Evolutionary conservation across 1,284 basidiomycete genomes (phyloP), one percentile per base, ranked within the genome.

Genomic region (Austroboletus niveus): DNA sequence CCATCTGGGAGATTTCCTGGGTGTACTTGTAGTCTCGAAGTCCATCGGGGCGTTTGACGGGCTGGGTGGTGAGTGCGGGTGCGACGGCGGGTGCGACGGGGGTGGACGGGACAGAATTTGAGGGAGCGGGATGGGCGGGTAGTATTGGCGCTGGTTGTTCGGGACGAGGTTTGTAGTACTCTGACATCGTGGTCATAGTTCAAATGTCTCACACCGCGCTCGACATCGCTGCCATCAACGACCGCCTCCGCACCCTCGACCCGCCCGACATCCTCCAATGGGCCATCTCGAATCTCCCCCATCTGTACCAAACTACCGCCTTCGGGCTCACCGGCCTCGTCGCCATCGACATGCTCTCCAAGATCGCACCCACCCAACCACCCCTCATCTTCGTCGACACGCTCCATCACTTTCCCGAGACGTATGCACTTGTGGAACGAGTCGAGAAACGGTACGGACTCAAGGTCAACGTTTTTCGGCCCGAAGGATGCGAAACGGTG

Each of bases 351-450:
- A 96, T 98, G 92, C 81, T 97, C 48, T 88, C 89, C 41, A 91
- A 91, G 69, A 77, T 95, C 56, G 80, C 82, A 12, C 66, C 72
- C 4, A 27, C 30, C 1, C 56, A 35, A 17, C 89, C 89, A 1
- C 84, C 87, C 2, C 77, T 90, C 17, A 94, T 97, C 72, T 97
- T 98, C 75, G 74, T 97, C 67, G 96, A 99, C 75, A 98, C 96
- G 0, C 80, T 99, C 10, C 95, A 98, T 70, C 97, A 99, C 75
- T 98, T 99, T 72, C 76, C 81, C 3, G 93, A 98, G 74, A 99
- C 96, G 6, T 84, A 96, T 60, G 84, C 88, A 57, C 82, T 99
- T 41, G 89, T 95, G 3, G 80, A 88, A 49, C 84, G 85, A 34
- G 90, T 94, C 11, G 85, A 88, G 63, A 72, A 79, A 61, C 84